These are phyloP conservation scores for Coniochaeta sp. DNA, from an alignment of 2,329 filamentous ascomycete species.

Conservation along the genomic window DNA sequence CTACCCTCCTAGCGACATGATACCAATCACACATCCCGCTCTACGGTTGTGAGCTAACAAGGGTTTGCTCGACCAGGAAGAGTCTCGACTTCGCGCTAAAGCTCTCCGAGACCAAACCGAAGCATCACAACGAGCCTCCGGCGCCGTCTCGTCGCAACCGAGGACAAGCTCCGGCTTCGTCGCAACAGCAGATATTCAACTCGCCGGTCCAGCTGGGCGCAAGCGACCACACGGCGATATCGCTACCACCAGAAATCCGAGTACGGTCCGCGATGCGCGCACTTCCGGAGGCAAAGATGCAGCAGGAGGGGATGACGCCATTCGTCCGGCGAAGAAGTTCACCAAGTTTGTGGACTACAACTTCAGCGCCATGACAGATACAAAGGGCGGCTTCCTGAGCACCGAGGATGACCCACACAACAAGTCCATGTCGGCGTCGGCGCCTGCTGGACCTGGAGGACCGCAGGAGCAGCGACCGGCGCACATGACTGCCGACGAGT, in stretches of 20 bases:
- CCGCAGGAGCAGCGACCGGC: slow-evolving; percentile 57
- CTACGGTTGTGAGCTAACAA: background rate
- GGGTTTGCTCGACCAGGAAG: slow-evolving; percentile 51
- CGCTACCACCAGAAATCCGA: slow-evolving; percentile 40
- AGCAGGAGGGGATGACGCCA: slow-evolving; percentile 32
- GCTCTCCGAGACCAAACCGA: slow-evolving; percentile 70
- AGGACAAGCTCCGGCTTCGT: slow-evolving; percentile 63
- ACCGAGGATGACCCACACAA: slow-evolving; percentile 87
- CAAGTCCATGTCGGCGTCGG: slow-evolving; percentile 52
- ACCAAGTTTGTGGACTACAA: slow-evolving; percentile 96
- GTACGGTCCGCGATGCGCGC: slow-evolving; percentile 63
- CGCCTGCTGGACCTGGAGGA: slow-evolving; percentile 26
- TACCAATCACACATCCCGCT: background rate
- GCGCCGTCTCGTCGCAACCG: slow-evolving; percentile 27
- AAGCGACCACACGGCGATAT: slow-evolving; percentile 68
- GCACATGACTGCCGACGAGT: slow-evolving; percentile 84
- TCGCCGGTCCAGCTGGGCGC: slow-evolving; percentile 41
- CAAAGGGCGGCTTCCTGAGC: slow-evolving; percentile 91
- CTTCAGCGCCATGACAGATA: slow-evolving; percentile 96
- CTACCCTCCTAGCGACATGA: background rate
- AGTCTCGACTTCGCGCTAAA: slow-evolving; percentile 82
- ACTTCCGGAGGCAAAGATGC: slow-evolving; percentile 23
- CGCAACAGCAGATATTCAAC: slow-evolving; percentile 55
- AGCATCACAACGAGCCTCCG: slow-evolving; percentile 46
- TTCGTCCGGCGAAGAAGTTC: slow-evolving; percentile 75